Evolutionary conservation across 2,329 filamentous ascomycete species (phyloP).

Genomic region (Neofusicoccum umdonicola): DNA sequence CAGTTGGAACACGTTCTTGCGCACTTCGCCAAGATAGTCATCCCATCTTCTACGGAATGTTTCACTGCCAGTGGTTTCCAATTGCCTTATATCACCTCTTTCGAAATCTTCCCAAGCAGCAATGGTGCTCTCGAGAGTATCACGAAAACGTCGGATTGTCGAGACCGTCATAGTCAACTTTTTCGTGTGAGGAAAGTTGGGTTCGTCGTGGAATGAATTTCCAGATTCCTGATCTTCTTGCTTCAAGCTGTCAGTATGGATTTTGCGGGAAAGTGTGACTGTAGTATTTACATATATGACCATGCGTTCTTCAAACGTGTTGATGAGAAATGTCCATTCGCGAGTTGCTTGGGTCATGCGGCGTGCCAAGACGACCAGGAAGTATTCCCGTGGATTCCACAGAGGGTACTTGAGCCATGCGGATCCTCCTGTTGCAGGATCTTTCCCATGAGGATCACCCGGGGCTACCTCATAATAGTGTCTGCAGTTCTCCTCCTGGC

Average conservation of each 20-base stretch:
- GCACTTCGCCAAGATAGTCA: not conserved
- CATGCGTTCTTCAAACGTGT: constrained; percentile 11
- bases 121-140: not conserved
- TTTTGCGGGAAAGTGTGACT: not conserved
- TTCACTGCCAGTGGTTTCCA: not conserved
- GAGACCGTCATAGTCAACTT: not conserved
- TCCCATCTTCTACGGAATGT: not conserved
- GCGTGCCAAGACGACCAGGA: not conserved
- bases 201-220: not conserved
- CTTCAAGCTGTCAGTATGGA: not conserved
- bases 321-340: constrained; percentile 7
- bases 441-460: not conserved
- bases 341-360: constrained; percentile 13
- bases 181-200: not conserved
- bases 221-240: not conserved
- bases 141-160: not conserved
- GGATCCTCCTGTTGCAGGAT: not conserved
- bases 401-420: not conserved
- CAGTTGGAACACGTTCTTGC: not conserved
- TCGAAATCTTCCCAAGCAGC: not conserved
- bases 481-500: not conserved
- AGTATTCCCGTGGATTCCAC: constrained; percentile 15
- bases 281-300: not conserved
- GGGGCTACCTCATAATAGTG: not conserved
- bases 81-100: not conserved